Evolutionary conservation across 2,329 filamentous ascomycete species (phyloP).

Genomic region (Diaporthe sp.): DNA sequence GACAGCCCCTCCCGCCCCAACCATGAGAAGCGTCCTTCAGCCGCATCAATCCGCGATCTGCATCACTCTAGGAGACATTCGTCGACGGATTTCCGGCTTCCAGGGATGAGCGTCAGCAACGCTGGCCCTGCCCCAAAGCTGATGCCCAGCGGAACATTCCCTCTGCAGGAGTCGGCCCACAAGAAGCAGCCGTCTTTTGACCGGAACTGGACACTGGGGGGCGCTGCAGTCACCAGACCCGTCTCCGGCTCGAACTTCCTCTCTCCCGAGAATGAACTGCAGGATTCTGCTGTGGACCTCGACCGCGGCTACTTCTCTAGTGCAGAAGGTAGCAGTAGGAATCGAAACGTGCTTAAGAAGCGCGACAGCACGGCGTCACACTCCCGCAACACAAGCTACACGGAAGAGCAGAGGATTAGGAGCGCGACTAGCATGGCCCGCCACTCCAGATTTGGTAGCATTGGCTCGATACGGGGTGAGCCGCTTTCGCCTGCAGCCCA

Average conservation of each 20-base stretch:
- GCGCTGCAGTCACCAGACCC: constrained; percentile 51
- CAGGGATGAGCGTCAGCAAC: constrained; percentile 49
- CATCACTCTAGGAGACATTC: constrained; percentile 87
- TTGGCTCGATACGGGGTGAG: constrained; percentile 78
- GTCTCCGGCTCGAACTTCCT: constrained; percentile 55
- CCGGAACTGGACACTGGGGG: constrained; percentile 76
- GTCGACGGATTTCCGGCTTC: constrained; percentile 78
- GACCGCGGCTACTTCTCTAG: constrained; percentile 96
- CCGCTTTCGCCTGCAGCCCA: constrained; percentile 73
- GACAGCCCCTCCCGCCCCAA: constrained; percentile 62
- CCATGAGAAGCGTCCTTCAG: constrained; percentile 76
- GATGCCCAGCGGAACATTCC: constrained; percentile 57
- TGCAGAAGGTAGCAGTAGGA: constrained; percentile 82
- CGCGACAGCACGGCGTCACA: constrained; percentile 71
- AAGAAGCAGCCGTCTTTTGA: constrained; percentile 79
- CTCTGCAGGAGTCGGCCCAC: constrained; percentile 58
- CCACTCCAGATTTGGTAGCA: constrained; percentile 83
- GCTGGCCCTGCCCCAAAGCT: constrained; percentile 57
- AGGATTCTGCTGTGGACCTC: constrained; percentile 70
- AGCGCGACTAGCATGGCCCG: constrained; percentile 75
- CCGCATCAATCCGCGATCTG: constrained; percentile 84
- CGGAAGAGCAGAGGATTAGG: constrained; percentile 78
- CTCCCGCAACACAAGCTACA: constrained; percentile 80
- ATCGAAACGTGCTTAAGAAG: constrained; percentile 85
- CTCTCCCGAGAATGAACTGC: constrained; percentile 59